These are phyloP conservation scores for Fagopyrum esculentum DNA, from an alignment of 148 eudicot genomes.

Conservation along the genomic window DNA sequence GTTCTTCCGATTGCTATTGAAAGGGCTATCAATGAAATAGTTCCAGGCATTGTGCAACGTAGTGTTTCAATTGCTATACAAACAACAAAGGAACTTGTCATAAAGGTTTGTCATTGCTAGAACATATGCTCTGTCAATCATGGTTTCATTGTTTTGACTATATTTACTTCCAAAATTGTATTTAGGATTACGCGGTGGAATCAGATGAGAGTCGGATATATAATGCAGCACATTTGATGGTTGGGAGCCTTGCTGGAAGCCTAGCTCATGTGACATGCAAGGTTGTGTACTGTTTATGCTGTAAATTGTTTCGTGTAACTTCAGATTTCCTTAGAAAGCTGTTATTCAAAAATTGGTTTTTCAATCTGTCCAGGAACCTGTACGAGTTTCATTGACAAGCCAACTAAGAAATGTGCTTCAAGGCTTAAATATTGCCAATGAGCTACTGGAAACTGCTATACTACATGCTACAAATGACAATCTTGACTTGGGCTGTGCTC, in stretches of 20 bases:
- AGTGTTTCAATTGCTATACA: constrained; percentile 93
- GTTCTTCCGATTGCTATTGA: constrained; percentile 87
- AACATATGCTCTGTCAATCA: not conserved
- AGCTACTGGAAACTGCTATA: constrained; percentile 61
- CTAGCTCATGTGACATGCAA: constrained; percentile 99
- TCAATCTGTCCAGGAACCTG: constrained; percentile 55
- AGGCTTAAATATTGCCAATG: constrained; percentile 39
- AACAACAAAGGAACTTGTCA: constrained; percentile 91
- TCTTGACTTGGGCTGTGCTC: constrained; percentile 86
- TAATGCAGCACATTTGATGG: constrained; percentile 96
- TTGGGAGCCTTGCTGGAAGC: constrained; percentile 96
- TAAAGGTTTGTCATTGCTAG: constrained; percentile 45
- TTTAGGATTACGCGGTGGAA: constrained; percentile 94
- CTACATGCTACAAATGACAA: constrained; percentile 82
- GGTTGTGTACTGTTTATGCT: constrained; percentile 26
- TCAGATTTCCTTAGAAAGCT: not conserved
- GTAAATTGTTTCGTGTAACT: not conserved
- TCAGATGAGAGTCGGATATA: constrained; percentile 77
- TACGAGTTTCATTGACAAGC: constrained; percentile 69
- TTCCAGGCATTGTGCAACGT: constrained; percentile 79
- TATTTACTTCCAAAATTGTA: not conserved
- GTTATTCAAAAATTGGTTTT: not conserved
- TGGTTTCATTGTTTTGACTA: not conserved
- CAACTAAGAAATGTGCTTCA: constrained; percentile 71
- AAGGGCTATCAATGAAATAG: constrained; percentile 84